Evolutionary conservation across 495 filamentous ascomycete genomes (phyloP), one percentile per base, ranked within the genome.

Genomic region (Penicillium flavigenum): DNA sequence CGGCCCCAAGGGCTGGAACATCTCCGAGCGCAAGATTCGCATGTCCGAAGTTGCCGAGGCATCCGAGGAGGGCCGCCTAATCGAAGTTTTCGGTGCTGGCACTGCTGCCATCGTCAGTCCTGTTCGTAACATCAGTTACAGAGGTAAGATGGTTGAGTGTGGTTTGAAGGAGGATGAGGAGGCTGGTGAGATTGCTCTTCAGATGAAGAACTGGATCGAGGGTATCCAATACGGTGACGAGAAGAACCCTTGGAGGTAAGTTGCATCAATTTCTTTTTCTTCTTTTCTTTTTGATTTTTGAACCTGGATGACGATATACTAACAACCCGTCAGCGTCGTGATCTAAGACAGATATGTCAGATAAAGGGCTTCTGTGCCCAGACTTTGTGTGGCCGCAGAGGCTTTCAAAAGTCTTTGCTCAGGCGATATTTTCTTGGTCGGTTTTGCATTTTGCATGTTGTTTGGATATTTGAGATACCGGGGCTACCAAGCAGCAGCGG

Each of bases 141-240:
- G 81, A 68, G 91, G 88, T 26, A 74, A 87, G 66, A 56, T 89
- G 64, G 85, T 96, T 2, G 81, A 88, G 55, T 97, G 93, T 70
- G 88, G 89, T 8, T 69, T 96, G 63, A 80, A 79, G 67, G 83
- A 88, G 57, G 75, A 84, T 38, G 82, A 94, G 72, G 94, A 98
- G 74, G 89, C 88, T 8, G 95, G 94, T 43, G 87, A 91, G 66
- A 81, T 97, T 58, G 85, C 94, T 43, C 76, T 81, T 62, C 80
- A 81, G 71, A 90, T 98, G 87, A 96, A 96, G 86, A 81, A 82
- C 62, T 98, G 94, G 94, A 96, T 98, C 60, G 92, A 96, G 75
- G 86, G 78, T 43, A 89, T 92, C 57, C 92, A 96, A 75, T 97
- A 98, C 69, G 94, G 94, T 44, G 91, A 96, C 63, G 91, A 95